A percentile compares a stretch with the other conserved stretches of the same genome.
Evolutionary conservation across 139 green algal genomes (phyloP).

Genomic region (Micractinium conductrix): DNA sequence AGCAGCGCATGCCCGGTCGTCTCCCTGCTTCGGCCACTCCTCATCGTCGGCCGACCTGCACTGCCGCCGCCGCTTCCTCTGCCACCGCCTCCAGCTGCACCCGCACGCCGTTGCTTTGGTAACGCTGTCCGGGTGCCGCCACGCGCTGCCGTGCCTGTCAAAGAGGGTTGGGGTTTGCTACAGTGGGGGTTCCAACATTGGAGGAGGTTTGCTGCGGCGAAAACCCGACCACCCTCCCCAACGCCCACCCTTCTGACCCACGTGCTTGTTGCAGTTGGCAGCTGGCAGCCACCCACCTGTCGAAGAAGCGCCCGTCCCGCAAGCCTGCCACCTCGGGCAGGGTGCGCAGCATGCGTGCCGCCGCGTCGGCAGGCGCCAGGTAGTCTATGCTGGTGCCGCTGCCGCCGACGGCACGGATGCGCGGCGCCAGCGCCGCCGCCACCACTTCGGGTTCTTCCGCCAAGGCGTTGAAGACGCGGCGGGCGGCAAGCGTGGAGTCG

Average conservation of each 20-base stretch:
- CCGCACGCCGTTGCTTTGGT: constrained; percentile 46
- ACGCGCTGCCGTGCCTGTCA: too few species aligned
- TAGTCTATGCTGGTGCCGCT: constrained; percentile 56
- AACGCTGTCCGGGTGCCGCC: neutral
- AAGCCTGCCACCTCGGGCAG: constrained; percentile 70
- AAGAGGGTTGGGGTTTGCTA: too few species aligned
- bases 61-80: neutral
- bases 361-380: constrained; percentile 51
- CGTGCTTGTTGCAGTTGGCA: too few species aligned
- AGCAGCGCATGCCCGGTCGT: too few species aligned
- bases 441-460: constrained; percentile 77
- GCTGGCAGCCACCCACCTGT: too few species aligned
- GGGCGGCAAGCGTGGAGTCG: constrained; percentile 51
- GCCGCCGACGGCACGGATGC: constrained; percentile 49
- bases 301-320: constrained; percentile 70
- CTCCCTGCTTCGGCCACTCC: too few species aligned
- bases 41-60: too few species aligned
- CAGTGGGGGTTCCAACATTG: too few species aligned
- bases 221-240: too few species aligned
- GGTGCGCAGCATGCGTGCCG: constrained; percentile 45
- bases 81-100: constrained; percentile 29
- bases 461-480: constrained; percentile 75
- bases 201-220: too few species aligned
- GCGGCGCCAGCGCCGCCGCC: constrained; percentile 62
- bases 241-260: too few species aligned